Evolutionary conservation across 2,329 filamentous ascomycete genomes (phyloP), one percentile per base, ranked within the genome.

Genomic region (Cucurbitaria berberidis): DNA sequence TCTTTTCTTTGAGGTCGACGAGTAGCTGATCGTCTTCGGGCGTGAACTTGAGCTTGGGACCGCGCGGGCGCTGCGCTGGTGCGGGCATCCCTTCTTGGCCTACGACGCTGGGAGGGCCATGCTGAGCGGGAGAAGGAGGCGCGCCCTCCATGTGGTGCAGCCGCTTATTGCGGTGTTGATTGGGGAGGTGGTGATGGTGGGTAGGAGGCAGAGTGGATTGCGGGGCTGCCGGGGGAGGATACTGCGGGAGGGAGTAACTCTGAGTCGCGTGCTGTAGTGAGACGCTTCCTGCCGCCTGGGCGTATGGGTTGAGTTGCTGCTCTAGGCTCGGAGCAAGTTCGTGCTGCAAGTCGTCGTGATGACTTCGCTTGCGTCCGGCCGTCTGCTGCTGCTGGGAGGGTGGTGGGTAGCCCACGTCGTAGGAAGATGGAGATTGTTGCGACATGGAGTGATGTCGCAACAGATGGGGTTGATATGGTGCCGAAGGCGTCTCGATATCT

Each of bases 11-110:
- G 57, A 97, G 80, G 70, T 96, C 90, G 51, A 96, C 88, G 48
- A 97, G 81, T 42, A 96, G 79, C 63, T 90, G 87, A 74, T 97
- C 93, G 72, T 97, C 93, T 74, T 96, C 92, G 9, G 90, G 87
- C 0, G 92, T 96, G 71, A 97, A 97, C 76, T 96, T 96, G 64
- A 96, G 82, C 77, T 96, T 97, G 6, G 92, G 92, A 3, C 91
- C 91, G 55, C 90, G 86, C 9, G 93, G 93, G 64, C 89, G 81
- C 46, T 89, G 85, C 38, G 91, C 92, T 48, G 92, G 92, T 35
- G 84, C 77, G 13, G 93, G 93, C 92, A 96, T 96, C 44, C 92
- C 92, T 38, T 84, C 87, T 70, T 92, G 88, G 36, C 91, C 91
- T 45, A 96, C 91, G 40, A 96, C 88, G 67, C 88, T 95, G n/a